These are phyloP conservation scores for Scheffersomyces lignicola DNA, from an alignment of 1,139 yeast species.

Conservation along the genomic window DNA sequence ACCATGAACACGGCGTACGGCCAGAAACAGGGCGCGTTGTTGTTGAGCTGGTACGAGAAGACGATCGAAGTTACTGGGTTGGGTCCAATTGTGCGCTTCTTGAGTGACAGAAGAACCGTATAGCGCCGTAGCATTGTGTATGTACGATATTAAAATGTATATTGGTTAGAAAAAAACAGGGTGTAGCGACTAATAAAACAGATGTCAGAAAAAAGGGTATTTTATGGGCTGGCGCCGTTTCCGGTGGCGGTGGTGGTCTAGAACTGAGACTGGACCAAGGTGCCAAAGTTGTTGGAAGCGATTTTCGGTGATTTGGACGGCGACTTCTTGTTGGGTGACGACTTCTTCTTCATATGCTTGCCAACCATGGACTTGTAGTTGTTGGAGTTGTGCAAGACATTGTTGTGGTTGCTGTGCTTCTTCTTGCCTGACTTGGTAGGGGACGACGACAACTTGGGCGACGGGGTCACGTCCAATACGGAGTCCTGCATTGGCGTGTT, in stretches of 20 bases:
- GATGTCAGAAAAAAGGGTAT: background rate
- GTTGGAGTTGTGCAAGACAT: background rate
- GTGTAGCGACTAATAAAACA: background rate
- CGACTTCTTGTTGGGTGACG: constrained; percentile 1
- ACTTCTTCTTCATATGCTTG: constrained; percentile 3
- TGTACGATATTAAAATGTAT: constrained; percentile 1
- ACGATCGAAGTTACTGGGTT: constrained; percentile 81
- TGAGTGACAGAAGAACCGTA: constrained; percentile 83
- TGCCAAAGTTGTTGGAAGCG: background rate
- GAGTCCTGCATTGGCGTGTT: constrained; percentile 1
- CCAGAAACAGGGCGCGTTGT: constrained; percentile 82
- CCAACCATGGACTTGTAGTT: constrained; percentile 3
- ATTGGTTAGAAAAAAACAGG: constrained; percentile 1
- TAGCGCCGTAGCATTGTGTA: constrained; percentile 18
- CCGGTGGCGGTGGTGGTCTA: background rate
- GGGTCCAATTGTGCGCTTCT: constrained; percentile 83
- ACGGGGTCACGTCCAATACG: background rate
- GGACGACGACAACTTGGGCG: background rate
- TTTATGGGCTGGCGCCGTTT: constrained; percentile 1
- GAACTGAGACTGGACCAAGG: background rate
- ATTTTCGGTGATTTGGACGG: constrained; percentile 3
- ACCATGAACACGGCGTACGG: constrained; percentile 79
- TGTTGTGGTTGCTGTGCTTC: background rate
- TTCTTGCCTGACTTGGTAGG: background rate
- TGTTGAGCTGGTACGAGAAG: constrained; percentile 92